Conservation (phyloP, 495 filamentous ascomycete species). For the Haplographium delicatum region DNA sequence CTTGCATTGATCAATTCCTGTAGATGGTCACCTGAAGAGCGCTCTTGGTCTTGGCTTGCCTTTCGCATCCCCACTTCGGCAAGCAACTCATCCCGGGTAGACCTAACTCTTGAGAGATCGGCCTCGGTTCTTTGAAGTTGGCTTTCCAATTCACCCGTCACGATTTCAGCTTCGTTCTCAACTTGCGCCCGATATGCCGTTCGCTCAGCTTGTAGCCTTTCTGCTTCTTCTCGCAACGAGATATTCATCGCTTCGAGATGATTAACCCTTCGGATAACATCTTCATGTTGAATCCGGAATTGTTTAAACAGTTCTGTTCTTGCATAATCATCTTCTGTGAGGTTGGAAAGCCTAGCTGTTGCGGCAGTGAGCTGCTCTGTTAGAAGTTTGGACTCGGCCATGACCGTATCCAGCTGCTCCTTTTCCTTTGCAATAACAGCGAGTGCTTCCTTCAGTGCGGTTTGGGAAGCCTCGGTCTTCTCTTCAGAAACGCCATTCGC, state of each 20-base stretch:
- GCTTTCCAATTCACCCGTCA: slow-evolving; percentile 69
- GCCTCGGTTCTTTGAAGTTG: slow-evolving; percentile 76
- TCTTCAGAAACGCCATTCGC: slow-evolving; percentile 45
- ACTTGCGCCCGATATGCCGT: slow-evolving; percentile 73
- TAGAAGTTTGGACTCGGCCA: slow-evolving; percentile 73
- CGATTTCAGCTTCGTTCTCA: slow-evolving; percentile 67
- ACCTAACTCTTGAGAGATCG: slow-evolving; percentile 78
- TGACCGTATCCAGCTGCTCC: slow-evolving; percentile 72
- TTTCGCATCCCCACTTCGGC: slow-evolving; percentile 79
- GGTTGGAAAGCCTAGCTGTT: slow-evolving; percentile 48
- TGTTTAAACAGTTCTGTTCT: slow-evolving; percentile 89
- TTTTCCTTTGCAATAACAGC: slow-evolving; percentile 77
- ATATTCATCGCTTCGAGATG: slow-evolving; percentile 85
- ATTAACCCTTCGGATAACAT: slow-evolving; percentile 86
- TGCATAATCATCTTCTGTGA: slow-evolving; percentile 90
- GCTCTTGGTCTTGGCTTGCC: slow-evolving; percentile 70
- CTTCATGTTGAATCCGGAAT: slow-evolving; percentile 84
- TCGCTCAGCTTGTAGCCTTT: slow-evolving; percentile 78
- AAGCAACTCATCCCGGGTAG: slow-evolving; percentile 73
- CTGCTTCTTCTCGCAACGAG: slow-evolving; percentile 75
- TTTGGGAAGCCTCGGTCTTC: slow-evolving; percentile 47
- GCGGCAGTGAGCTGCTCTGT: slow-evolving; percentile 71
- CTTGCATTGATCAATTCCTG: slow-evolving; percentile 74
- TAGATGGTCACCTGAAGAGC: slow-evolving; percentile 57
- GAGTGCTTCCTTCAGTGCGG: slow-evolving; percentile 63